Conservation (phyloP, 331 rosid genomes). For the Pyracantha coccinea region DNA sequence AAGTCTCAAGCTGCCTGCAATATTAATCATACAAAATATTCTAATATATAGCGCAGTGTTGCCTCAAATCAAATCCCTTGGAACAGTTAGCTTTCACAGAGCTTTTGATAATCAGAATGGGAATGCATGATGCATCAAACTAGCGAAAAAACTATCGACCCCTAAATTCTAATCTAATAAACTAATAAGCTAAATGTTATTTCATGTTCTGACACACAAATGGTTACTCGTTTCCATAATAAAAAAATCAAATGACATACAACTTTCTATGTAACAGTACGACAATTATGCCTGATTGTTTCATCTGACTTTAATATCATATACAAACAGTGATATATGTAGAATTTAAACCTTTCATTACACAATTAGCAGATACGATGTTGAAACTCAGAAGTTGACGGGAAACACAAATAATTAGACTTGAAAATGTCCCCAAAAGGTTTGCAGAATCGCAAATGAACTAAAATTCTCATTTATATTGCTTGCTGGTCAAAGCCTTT, state of each 20-base stretch:
- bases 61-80: background rate
- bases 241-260: background rate
- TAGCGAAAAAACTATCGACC: background rate
- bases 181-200: background rate
- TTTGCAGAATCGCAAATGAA: background rate
- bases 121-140: background rate
- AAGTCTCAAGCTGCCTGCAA: conserved; percentile 76
- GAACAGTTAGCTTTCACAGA: background rate
- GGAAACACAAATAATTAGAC: background rate
- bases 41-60: background rate
- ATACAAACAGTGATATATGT: background rate
- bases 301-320: background rate
- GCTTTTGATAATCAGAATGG: background rate
- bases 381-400: background rate
- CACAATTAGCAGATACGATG: background rate
- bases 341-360: background rate
- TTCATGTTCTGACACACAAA: background rate
- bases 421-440: background rate
- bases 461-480: background rate
- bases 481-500: background rate
- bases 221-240: background rate
- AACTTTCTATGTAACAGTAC: background rate
- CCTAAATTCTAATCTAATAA: too few relatives aligned
- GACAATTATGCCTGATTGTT: background rate
- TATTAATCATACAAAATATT: background rate